A percentile compares a stretch with the other conserved stretches of the same genome.
These are phyloP conservation scores for Kalmusia sp. DNA, from an alignment of 2,329 filamentous ascomycete species.

Conservation along the genomic window DNA sequence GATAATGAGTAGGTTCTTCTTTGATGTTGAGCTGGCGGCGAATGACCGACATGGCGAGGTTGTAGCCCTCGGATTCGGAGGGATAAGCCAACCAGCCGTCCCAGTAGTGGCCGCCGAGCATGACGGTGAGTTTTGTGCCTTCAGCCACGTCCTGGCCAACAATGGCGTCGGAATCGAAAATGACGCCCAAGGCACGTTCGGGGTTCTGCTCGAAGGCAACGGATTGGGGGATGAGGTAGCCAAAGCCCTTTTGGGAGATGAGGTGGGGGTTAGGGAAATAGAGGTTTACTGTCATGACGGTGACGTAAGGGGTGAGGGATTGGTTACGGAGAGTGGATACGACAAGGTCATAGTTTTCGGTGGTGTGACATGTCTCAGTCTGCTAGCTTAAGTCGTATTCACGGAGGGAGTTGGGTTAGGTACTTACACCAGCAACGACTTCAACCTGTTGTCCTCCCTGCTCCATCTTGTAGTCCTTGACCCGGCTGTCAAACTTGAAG, in stretches of 20 bases:
- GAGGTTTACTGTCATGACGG: conserved; percentile 91
- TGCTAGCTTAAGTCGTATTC: conserved; percentile 1
- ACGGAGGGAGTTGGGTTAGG: background rate
- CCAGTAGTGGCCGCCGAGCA: conserved; percentile 96
- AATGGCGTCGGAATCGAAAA: conserved; percentile 82
- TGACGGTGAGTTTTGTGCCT: conserved; percentile 90
- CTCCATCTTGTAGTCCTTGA: conserved; percentile 25
- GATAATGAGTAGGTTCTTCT: conserved; percentile 65
- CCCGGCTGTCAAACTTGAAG: conserved; percentile 45
- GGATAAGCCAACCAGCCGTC: conserved; percentile 69
- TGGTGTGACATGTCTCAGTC: conserved; percentile 19
- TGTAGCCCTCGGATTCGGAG: conserved; percentile 68
- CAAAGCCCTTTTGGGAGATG: conserved; percentile 76
- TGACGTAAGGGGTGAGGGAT: conserved; percentile 68
- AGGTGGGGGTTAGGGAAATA: conserved; percentile 75
- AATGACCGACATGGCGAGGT: conserved; percentile 74
- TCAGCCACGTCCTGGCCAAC: conserved; percentile 61
- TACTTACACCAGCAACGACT: conserved; percentile 33
- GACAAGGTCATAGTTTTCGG: conserved; percentile 36
- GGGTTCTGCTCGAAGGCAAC: conserved; percentile 76
- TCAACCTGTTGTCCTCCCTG: conserved; percentile 26
- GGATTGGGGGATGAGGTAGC: conserved; percentile 86
- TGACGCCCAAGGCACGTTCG: conserved; percentile 84
- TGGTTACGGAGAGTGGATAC: conserved; percentile 50
- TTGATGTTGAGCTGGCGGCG: conserved; percentile 77